A percentile compares a stretch with the other conserved stretches of the same genome.
Conservation (phyloP, 2,329 filamentous ascomycete genomes). For the Sporothrix phasma region DNA sequence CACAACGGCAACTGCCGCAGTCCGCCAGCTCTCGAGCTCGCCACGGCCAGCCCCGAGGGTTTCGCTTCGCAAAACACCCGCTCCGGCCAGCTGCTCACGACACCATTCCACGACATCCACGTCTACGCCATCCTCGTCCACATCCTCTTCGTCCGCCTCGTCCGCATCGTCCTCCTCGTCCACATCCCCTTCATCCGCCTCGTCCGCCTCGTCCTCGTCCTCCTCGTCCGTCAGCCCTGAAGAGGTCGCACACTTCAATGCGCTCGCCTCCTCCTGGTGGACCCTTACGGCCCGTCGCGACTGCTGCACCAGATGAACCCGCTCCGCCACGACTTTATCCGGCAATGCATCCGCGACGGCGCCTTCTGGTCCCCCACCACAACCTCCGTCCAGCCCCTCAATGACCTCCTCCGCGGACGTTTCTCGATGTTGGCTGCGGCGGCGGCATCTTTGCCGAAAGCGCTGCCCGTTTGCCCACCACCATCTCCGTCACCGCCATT, state of each 20-base stretch:
- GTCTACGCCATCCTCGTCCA: constrained; percentile 19
- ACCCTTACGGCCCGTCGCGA: constrained; percentile 82
- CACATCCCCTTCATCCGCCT: too few relatives aligned
- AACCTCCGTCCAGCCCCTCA: constrained; percentile 1
- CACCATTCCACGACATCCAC: constrained; percentile 17
- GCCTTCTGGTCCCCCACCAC: constrained; percentile 19
- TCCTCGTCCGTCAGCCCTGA: constrained; percentile 70
- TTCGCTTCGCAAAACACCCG: neutral
- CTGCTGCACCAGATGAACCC: constrained; percentile 98
- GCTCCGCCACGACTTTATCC: constrained; percentile 86
- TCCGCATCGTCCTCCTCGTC: constrained; percentile 13
- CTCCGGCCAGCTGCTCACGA: neutral
- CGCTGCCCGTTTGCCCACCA: constrained; percentile 58
- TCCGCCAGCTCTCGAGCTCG: neutral
- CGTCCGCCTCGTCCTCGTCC: too few relatives aligned
- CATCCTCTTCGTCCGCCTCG: constrained; percentile 1
- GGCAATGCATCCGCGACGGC: constrained; percentile 47
- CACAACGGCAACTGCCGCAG: neutral
- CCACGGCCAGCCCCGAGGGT: neutral
- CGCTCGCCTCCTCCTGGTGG: constrained; percentile 92
- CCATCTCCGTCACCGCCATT: constrained; percentile 59
- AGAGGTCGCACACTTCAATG: constrained; percentile 90
- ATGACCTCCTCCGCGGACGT: constrained; percentile 40
- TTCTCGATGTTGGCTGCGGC: constrained; percentile 89
- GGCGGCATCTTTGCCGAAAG: constrained; percentile 94